Evolutionary conservation across 345 rosid genomes (phyloP).

Genomic region (Angophora floribunda): DNA sequence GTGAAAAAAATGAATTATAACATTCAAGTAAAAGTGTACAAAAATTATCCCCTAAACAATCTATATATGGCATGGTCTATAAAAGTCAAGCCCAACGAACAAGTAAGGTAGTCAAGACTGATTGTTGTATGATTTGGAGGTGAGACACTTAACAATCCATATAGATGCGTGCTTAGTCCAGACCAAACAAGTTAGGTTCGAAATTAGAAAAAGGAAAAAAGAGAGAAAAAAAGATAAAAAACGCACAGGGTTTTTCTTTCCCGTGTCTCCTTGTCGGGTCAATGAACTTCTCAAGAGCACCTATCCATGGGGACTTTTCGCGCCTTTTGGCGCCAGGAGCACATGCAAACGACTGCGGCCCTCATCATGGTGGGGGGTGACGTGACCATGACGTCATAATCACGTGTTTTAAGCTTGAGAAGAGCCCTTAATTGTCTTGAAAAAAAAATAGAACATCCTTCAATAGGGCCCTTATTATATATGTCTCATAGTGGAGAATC

Average conservation of each 20-base stretch:
- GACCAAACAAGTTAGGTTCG: background rate
- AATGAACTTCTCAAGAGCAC: background rate
- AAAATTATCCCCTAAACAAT: rapidly evolving
- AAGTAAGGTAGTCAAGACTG: background rate
- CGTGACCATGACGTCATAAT: background rate
- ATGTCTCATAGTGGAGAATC: background rate
- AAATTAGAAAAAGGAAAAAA: background rate
- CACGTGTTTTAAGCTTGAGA: background rate
- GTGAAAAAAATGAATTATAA: too few species aligned
- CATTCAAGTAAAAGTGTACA: too few species aligned
- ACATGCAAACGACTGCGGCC: background rate
- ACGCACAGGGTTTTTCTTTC: background rate
- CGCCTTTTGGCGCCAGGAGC: background rate
- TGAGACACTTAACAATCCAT: background rate
- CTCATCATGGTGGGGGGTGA: background rate
- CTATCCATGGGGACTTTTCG: background rate
- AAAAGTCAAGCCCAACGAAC: background rate
- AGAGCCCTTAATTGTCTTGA: background rate
- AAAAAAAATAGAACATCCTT: background rate
- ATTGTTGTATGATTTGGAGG: background rate
- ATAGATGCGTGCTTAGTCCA: background rate
- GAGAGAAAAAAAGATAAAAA: background rate
- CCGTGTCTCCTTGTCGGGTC: background rate
- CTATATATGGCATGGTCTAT: background rate
- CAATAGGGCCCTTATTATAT: background rate